Evolutionary conservation across 768 basidiomycete genomes (phyloP).

Genomic region (Xerocomus potaroensis): DNA sequence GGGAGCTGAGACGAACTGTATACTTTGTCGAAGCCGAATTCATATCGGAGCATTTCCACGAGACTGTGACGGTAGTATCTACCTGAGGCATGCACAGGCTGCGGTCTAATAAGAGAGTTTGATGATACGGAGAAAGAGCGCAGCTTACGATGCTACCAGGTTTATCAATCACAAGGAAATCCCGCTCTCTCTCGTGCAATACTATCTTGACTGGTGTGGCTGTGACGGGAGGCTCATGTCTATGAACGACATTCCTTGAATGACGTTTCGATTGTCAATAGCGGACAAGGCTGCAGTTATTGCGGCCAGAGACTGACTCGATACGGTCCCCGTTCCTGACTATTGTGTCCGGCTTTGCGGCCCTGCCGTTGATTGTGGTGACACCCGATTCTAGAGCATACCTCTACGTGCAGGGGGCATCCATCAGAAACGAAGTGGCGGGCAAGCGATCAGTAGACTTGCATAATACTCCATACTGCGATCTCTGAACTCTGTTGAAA

Average conservation of each 20-base stretch:
- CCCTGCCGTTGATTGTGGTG: constrained; percentile 90
- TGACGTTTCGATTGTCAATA: neutral
- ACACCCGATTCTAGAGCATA: constrained; percentile 87
- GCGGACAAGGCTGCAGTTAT: neutral
- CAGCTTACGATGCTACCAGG: constrained; percentile 90
- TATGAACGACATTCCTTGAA: constrained; percentile 81
- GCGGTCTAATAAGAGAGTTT: neutral
- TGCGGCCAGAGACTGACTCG: constrained; percentile 52
- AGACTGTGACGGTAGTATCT: constrained; percentile 87
- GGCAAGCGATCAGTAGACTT: constrained; percentile 31
- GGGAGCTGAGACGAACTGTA: constrained; percentile 59
- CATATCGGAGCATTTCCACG: constrained; percentile 77
- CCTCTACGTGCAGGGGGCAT: constrained; percentile 35
- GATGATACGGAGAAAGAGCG: neutral
- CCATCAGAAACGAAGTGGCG: neutral
- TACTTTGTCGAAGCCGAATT: constrained; percentile 76
- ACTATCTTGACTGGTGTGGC: constrained; percentile 78
- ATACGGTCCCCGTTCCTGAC: constrained; percentile 85
- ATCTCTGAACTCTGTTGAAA: constrained; percentile 92
- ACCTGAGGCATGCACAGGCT: constrained; percentile 93
- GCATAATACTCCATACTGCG: constrained; percentile 96
- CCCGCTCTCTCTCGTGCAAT: constrained; percentile 68
- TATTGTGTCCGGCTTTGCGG: constrained; percentile 75
- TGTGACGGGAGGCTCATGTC: constrained; percentile 96
- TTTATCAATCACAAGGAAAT: constrained; percentile 93